Evolutionary conservation across 108 stramenopile species (phyloP), one percentile per base, ranked within the genome.

Genomic region (Skeletonema potamos): DNA sequence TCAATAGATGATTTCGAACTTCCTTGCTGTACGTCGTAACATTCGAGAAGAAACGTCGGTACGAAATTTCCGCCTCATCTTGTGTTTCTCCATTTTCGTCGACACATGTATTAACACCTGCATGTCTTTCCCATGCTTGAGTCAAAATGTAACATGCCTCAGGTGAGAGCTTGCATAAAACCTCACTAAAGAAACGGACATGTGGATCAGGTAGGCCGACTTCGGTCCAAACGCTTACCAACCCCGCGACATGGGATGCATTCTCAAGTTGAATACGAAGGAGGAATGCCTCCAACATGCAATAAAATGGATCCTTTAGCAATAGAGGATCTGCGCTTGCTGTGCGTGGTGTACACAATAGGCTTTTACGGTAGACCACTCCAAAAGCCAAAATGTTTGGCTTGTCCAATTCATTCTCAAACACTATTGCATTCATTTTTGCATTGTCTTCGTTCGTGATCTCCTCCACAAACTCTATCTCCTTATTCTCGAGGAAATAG

Each of bases 81-180:
- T 64, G 34, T 17, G 10, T 4, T 11, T 36, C 12, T 27, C 13
- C 39, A 9, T 5, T 24, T 10, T 58, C 44, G 12, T 8, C 33
- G 6, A 32, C 28, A 4, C 15, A 6, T 27, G 26, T 54, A 15
- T 44, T 48, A 13, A 15, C 4, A 7, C 43, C 59, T 30, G 55
- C 48, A 64, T 59, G 58, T 43, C 55, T 69, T 36, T 77, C 76
- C 76, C 76, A 77, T n/a, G 76, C 76, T 48, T 77, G 62, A 0
- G 68, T 64, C 22, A 76, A 41, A 29, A 70, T 29, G 30, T 44
- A 77, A 36, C 68, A 65, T 29, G 76, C 64, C 59, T 68, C 63
- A 27, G 41, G 68, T 3, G 54, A 30, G 22, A 76, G 33, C 17
- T 24, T 44, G 30, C 48, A 17, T 46, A 77, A 37, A n/a, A 77